A percentile compares a stretch with the other conserved stretches of the same genome.
Conservation (phyloP, 2,329 filamentous ascomycete species). For the Penicillium crustosum region DNA sequence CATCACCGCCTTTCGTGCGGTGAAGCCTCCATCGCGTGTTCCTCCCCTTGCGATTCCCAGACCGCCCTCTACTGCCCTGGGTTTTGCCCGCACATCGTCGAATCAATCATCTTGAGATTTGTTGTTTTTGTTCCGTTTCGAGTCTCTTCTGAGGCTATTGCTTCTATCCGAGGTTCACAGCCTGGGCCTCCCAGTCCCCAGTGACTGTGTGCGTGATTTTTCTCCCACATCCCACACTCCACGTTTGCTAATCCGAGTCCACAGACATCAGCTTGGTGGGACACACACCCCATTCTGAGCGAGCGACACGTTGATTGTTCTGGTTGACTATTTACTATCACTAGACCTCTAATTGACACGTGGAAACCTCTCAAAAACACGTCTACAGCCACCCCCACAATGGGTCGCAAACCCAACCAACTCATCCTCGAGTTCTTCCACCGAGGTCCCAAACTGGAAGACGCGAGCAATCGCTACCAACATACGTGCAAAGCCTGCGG, state of each 20-base stretch:
- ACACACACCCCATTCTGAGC: not conserved
- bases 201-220: conserved; percentile 9
- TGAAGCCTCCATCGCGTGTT: conserved; percentile 33
- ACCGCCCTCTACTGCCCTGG: conserved; percentile 36
- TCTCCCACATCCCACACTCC: not conserved
- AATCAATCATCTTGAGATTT: conserved; percentile 9
- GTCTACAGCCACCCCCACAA: conserved; percentile 40
- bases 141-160: conserved; percentile 3
- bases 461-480: conserved; percentile 87
- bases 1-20: conserved; percentile 43
- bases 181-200: conserved; percentile 3
- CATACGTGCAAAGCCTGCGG: conserved; percentile 88
- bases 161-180: conserved; percentile 1
- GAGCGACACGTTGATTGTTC: not conserved
- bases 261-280: conserved; percentile 5
- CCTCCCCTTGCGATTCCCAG: conserved; percentile 26
- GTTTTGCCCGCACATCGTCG: conserved; percentile 37
- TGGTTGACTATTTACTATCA: not conserved
- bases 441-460: conserved; percentile 79
- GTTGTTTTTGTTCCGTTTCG: not conserved
- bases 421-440: conserved; percentile 87
- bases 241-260: not conserved
- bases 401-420: conserved; percentile 82
- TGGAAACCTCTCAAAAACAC: not conserved
- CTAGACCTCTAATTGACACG: not conserved